Evolutionary conservation across 495 filamentous ascomycete genomes (phyloP), one percentile per base, ranked within the genome.

Genomic region (Barbatosphaeria neglecta): DNA sequence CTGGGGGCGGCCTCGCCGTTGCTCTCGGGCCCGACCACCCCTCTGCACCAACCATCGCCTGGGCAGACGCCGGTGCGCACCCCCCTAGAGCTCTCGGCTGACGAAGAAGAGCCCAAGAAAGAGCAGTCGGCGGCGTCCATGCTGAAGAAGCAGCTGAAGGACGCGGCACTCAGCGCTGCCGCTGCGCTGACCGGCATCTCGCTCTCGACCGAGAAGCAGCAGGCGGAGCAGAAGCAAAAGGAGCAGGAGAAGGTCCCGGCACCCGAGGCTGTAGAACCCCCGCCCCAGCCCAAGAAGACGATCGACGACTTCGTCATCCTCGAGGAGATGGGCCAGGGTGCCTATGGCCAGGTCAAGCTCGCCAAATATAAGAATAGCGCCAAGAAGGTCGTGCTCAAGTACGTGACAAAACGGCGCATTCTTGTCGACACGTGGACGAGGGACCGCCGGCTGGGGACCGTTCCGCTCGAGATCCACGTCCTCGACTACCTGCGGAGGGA

Each of bases 391-490:
- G 92, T 99, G 4, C 71, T 99, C 44, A 99, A 99, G 62, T 99
- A 93, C 55, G 92, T 99, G 37, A 97, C 93, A 1, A 99, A 99
- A 61, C 81, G 85, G 50, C 82, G 90, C 27, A 99, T 99, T 60
- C 75, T 99, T 17, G 93, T 99, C 43, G 92, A 99, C 65, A 99
- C 92, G 0, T 99, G 92, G 92, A 96, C 90, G 25, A 81, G 93
- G 37, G 92, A 99, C 65, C 79, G 92, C 24, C 77, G 85, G 23
- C 78, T 99, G 5, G 92, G 92, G n/a, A 99, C 92, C 0, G 92
- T 99, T 3, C 92, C 92, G 1, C 70, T 99, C 46, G 92, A 99
- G 64, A 97, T 99, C 52, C 92, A 99, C 54, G 92, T 97, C 37
- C 72, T 99, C 9, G 87, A 99, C 61, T 99, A 90, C 59, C 80